These are phyloP conservation scores for Martiniozyma abietophila DNA, from an alignment of 805 yeast species.

Conservation along the genomic window DNA sequence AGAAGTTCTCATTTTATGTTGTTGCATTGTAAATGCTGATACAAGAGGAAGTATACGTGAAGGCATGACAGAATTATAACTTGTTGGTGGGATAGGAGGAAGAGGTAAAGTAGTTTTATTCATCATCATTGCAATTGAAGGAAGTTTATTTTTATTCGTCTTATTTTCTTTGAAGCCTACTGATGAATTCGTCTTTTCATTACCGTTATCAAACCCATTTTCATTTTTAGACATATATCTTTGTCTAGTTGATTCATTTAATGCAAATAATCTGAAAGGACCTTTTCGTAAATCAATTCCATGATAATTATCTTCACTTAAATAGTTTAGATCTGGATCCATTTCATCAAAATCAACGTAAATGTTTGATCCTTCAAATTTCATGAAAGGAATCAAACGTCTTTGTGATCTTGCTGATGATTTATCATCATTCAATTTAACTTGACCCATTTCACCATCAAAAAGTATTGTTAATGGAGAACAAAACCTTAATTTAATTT, in stretches of 20 bases:
- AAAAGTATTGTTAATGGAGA: slow-evolving; percentile 28
- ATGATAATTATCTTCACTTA: slow-evolving; percentile 11
- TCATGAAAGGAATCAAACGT: slow-evolving; percentile 35
- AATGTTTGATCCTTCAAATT: slow-evolving; percentile 22
- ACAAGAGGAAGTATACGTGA: no score
- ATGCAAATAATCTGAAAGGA: slow-evolving; percentile 20
- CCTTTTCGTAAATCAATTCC: slow-evolving; percentile 24
- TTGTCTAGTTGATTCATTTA: not conserved
- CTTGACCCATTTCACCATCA: slow-evolving; percentile 17
- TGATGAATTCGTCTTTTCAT: no score
- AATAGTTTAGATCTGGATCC: slow-evolving; percentile 27
- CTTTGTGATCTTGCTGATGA: slow-evolving; percentile 21
- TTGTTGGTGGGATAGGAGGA: no score
- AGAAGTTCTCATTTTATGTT: no score
- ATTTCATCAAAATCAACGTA: slow-evolving; percentile 33
- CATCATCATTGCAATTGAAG: slow-evolving; percentile 1
- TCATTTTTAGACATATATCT: no score
- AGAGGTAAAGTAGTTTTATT: no score
- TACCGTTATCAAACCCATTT: no score
- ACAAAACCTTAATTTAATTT: slow-evolving; percentile 38
- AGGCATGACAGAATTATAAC: no score
- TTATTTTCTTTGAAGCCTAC: no score
- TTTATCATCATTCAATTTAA: slow-evolving; percentile 6
- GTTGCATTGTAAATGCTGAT: no score
- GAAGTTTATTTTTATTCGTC: not conserved